A percentile compares a stretch with the other conserved stretches of the same genome.
These are phyloP conservation scores for Aethionema arabicum DNA, from an alignment of 345 rosid genomes.

Conservation along the genomic window DNA sequence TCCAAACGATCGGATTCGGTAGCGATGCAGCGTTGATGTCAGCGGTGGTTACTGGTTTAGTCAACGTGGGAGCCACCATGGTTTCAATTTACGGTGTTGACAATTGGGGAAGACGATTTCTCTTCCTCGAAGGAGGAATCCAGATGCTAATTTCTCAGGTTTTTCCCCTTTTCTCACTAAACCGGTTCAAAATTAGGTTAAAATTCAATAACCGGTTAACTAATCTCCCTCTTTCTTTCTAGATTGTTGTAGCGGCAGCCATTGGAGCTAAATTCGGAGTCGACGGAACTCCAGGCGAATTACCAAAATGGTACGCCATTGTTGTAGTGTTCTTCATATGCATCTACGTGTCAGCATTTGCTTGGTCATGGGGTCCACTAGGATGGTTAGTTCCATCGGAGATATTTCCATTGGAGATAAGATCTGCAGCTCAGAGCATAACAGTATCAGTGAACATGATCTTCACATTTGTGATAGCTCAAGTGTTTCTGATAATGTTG, in stretches of 20 bases:
- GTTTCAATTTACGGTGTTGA: slow-evolving; percentile 83
- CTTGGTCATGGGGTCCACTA: slow-evolving; percentile 97
- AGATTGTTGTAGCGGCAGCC: slow-evolving; percentile 53
- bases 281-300: slow-evolving; percentile 52
- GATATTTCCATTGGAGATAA: slow-evolving; percentile 82
- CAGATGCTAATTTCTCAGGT: slow-evolving; percentile 90
- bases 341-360: slow-evolving; percentile 75
- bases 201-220: neutral
- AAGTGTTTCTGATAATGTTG: slow-evolving; percentile 69
- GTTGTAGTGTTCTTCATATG: slow-evolving; percentile 88
- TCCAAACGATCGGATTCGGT: slow-evolving; percentile 71
- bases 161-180: slow-evolving; percentile 32
- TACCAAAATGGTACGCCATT: slow-evolving; percentile 84
- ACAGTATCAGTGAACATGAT: slow-evolving; percentile 89
- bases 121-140: slow-evolving; percentile 76
- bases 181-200: neutral
- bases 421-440: slow-evolving; percentile 90
- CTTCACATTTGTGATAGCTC: slow-evolving; percentile 77
- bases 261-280: slow-evolving; percentile 84
- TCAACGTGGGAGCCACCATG: slow-evolving; percentile 60
- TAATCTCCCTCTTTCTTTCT: neutral
- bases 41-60: slow-evolving; percentile 72
- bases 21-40: slow-evolving; percentile 73
- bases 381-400: slow-evolving; percentile 96
- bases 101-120: slow-evolving; percentile 79